Conservation (phyloP, 192 early-diverging fungal species). For the Geosiphon pyriformis region DNA sequence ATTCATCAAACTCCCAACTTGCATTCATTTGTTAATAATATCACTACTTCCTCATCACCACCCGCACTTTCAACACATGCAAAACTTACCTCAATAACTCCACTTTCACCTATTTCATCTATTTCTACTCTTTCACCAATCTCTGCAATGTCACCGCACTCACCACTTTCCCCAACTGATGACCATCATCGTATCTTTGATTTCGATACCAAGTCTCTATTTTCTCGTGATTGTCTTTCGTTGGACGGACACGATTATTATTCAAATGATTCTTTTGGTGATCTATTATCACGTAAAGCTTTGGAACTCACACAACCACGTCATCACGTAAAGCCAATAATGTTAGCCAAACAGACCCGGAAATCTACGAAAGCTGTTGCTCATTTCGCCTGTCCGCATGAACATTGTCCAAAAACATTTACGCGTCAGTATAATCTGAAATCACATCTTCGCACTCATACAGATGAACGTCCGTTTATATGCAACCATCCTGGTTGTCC, state of each 20-base stretch:
- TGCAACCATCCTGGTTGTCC: slow-evolving; percentile 68
- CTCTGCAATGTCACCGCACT: background rate
- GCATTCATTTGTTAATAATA: background rate
- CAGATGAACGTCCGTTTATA: slow-evolving; percentile 63
- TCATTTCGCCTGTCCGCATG: slow-evolving; percentile 27
- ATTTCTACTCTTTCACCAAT: background rate
- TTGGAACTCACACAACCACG: background rate
- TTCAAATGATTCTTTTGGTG: background rate
- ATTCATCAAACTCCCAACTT: background rate
- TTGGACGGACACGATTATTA: slow-evolving; percentile 14
- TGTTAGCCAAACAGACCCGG: slow-evolving; percentile 6
- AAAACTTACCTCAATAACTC: too few species aligned
- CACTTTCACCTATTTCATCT: background rate
- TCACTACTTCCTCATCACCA: background rate
- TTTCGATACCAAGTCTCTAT: slow-evolving; percentile 9
- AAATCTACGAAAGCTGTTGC: slow-evolving; percentile 21
- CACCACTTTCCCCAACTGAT: background rate
- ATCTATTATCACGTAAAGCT: too few species aligned
- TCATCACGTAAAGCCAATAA: slow-evolving; percentile 13
- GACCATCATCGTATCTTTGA: slow-evolving; percentile 9
- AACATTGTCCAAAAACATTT: slow-evolving; percentile 64
- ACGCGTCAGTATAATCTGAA: slow-evolving; percentile 73
- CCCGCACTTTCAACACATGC: background rate
- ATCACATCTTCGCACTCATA: slow-evolving; percentile 71
- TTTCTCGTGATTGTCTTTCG: background rate